Base-by-base conservation (phyloP, 2,329 filamentous ascomycete species). In the Sporothrix dimorphospora region DNA sequence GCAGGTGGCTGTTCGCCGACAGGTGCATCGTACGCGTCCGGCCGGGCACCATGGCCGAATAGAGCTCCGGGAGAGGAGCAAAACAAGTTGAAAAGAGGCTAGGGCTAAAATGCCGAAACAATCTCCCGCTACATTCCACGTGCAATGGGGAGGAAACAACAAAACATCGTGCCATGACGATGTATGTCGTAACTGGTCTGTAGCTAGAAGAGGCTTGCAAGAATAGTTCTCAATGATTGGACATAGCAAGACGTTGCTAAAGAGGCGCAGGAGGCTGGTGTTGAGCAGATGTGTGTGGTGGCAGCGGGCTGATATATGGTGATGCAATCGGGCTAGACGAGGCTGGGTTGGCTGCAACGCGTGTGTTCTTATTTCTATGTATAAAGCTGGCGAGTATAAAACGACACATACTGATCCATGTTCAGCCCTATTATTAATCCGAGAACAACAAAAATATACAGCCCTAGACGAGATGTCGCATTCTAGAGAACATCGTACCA, bases 61-160 rank as follows among this genome's bases (percentile, higher is more conserved):
- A 5, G 21, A 12, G 45, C 4, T 14, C 21, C 14, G 63, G 19
- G n/a, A 30, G 21, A 8, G 40, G 12, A 30, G 42, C 27, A 8
- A n/a, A 34, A 49, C 16, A 16, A 6, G 57, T 7, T 42, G 57
- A 42, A 63, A 34, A 6, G 27, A 34, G n/a, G n/a, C n/a, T 42
- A 24, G 11, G 11, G 34, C 57, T 8, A 12, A 14, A 24, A 42
- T 24, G 34, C 14, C 27, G 3, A 12, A 2, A 14, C 11, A 42
- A 63, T 63, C n/a, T 63, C 57, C 57, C 16, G 34, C 4, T 21
- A n/a, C 57, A 63, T 63, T 63, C 57, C 57, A 24, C 9, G n/a
- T 42, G 14, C 4, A 12, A 63, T 30, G 7, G 27, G 3, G 8
- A 8, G 24, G 3, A 34, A 40, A 63, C 38, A 63, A 63, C n/a